Conservation (phyloP, 2,329 filamentous ascomycete genomes). For the Mariannaea sp. region DNA sequence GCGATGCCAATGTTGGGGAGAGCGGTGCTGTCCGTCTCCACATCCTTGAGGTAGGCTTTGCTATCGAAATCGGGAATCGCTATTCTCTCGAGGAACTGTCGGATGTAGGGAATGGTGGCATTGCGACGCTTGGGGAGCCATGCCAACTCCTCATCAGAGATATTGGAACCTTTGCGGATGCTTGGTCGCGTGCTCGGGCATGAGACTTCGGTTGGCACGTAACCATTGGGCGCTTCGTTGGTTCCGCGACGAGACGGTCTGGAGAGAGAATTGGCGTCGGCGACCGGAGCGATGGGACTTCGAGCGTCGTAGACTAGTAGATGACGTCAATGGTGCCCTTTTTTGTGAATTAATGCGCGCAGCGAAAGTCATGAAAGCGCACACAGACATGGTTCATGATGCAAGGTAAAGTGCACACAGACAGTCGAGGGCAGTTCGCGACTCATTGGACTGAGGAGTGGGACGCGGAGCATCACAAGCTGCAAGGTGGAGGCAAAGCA, state of each 20-base stretch:
- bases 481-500: too few species aligned
- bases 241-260: slow-evolving; percentile 36
- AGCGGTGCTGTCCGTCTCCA: slow-evolving; percentile 39
- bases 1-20: slow-evolving; percentile 72
- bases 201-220: slow-evolving; percentile 68
- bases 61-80: slow-evolving; percentile 81
- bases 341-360: not conserved
- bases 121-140: slow-evolving; percentile 76
- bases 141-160: slow-evolving; percentile 71
- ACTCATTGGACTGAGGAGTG: too few species aligned
- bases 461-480: too few species aligned
- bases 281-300: slow-evolving; percentile 24
- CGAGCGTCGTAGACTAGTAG: slow-evolving; percentile 23
- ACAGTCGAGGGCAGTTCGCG: too few species aligned
- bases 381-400: not conserved
- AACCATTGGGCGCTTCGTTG: slow-evolving; percentile 55
- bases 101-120: slow-evolving; percentile 77
- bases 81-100: slow-evolving; percentile 70
- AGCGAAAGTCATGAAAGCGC: slow-evolving; percentile 6
- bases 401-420: not conserved
- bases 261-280: slow-evolving; percentile 24
- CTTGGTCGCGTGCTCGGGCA: slow-evolving; percentile 74
- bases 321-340: slow-evolving; percentile 23
- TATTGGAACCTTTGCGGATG: slow-evolving; percentile 63
- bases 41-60: slow-evolving; percentile 65